Percentiles rank a stretch among this genome's conserved stretches.
Evolutionary conservation across 805 yeast species (phyloP).

Genomic region (Gaillardinia entomophila): DNA sequence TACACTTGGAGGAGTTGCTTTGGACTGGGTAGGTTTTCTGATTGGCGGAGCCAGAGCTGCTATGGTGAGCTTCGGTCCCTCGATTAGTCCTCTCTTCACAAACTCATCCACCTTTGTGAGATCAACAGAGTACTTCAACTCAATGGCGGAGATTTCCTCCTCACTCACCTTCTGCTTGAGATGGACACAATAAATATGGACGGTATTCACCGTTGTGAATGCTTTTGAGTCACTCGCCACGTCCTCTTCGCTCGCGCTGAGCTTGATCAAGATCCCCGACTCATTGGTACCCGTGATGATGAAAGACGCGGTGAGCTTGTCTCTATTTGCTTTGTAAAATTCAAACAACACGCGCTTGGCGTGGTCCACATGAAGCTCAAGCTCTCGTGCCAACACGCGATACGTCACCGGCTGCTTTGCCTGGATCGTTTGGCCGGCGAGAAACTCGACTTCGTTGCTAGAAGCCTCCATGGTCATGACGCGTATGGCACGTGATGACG

Average conservation of each 20-base stretch:
- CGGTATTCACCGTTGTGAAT: slow-evolving; percentile 24
- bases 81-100: slow-evolving; percentile 24
- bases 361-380: slow-evolving; percentile 29
- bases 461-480: not conserved
- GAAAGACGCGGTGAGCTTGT: slow-evolving; percentile 34
- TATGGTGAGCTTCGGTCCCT: slow-evolving; percentile 21
- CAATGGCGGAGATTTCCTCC: slow-evolving; percentile 4
- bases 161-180: not conserved
- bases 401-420: slow-evolving; percentile 25
- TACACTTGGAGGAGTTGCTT: too few species aligned
- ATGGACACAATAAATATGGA: slow-evolving; percentile 35
- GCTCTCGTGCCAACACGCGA: slow-evolving; percentile 34
- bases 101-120: slow-evolving; percentile 10
- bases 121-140: slow-evolving; percentile 9
- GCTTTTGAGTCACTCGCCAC: too few species aligned
- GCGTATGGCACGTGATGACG: too few species aligned
- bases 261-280: slow-evolving; percentile 12
- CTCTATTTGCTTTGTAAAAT: slow-evolving; percentile 30
- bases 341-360: slow-evolving; percentile 36
- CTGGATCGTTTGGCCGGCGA: not conserved
- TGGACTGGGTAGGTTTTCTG: not conserved
- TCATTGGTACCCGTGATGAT: slow-evolving; percentile 33
- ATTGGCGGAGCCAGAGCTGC: not conserved
- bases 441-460: not conserved
- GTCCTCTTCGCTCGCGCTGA: slow-evolving; percentile 16